Conservation (phyloP, 257 asterid genomes). For the Nicotiana sylvestris region DNA sequence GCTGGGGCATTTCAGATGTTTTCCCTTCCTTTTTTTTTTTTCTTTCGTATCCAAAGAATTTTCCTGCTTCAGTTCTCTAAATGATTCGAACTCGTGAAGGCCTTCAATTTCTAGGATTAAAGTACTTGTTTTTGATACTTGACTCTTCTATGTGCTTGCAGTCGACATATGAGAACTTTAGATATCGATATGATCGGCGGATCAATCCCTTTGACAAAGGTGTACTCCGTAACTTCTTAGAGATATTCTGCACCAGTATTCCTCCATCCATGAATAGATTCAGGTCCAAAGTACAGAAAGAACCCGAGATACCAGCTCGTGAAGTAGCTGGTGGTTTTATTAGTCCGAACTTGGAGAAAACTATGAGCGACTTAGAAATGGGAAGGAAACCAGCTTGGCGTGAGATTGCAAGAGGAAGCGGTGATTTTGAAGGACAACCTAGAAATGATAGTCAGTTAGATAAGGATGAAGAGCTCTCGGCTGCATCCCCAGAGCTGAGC, state of each 20-base stretch:
- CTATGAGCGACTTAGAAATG: conserved; percentile 77
- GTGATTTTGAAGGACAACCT: conserved; percentile 15
- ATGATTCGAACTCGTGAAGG: background rate
- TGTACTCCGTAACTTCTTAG: conserved; percentile 62
- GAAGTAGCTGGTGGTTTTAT: conserved; percentile 21
- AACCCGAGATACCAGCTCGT: conserved; percentile 54
- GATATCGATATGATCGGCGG: conserved; percentile 80
- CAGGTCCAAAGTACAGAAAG: conserved; percentile 71
- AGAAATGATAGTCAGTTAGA: conserved; percentile 17
- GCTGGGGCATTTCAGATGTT: conserved; percentile 2
- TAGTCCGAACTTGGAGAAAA: conserved; percentile 47
- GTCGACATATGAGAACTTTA: conserved; percentile 96
- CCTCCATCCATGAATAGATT: conserved; percentile 81
- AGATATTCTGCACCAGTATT: conserved; percentile 84
- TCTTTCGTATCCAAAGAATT: background rate
- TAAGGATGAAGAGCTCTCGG: conserved; percentile 22
- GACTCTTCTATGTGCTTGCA: conserved; percentile 29
- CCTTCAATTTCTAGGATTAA: background rate
- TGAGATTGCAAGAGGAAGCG: conserved; percentile 47
- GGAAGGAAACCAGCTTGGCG: conserved; percentile 97
- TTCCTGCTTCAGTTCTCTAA: background rate
- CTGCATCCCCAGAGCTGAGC: conserved; percentile 20
- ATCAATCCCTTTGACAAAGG: conserved; percentile 76
- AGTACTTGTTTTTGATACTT: background rate
- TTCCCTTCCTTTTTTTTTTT: background rate